Evolutionary conservation across 2,329 filamentous ascomycete genomes (phyloP), one percentile per base, ranked within the genome.

Genomic region (Fusarium zealandicum): DNA sequence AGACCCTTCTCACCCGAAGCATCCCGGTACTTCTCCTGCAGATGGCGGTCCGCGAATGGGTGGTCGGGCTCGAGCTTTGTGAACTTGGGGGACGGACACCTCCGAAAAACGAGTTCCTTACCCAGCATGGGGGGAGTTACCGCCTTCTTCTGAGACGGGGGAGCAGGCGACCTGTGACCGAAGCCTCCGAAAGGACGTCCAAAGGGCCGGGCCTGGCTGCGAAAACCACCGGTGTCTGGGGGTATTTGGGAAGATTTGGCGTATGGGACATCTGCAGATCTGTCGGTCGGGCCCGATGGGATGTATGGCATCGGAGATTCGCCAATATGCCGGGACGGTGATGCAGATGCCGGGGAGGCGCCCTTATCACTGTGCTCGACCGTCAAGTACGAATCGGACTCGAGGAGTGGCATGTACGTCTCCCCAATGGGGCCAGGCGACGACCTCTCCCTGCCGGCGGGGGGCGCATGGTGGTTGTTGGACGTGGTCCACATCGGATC

Each of bases 91-190:
- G 93, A 96, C 9, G 83, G 81, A 70, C 92, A 96, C 70, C 83
- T 84, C 28, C 92, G 90, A 71, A 97, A 96, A 20, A 81, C 79
- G 48, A 98, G 82, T 63, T 96, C 90, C 51, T 80, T 77, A 50
- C 93, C 93, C 10, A 96, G 84, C 92, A 98, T 96, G 9, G 93
- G 93, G 33, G 93, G 93, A 55, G 86, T 86, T 65, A 81, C 78
- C 17, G 78, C 78, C 68, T 80, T 76, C 65, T 77, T 76, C 51
- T 76, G 72, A 54, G 78, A 74, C 47, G 75, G 72, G 25, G 71
- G 57, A 45, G 58, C 53, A 30, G 65, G 68, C 42, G 76, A 71
- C 49, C 69, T 69, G 31, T 71, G 63, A 37, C 72, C 73, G 41
- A 73, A 72, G 16, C 70, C 72, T 33, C 72, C 77, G 61, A 81